Evolutionary conservation across 1,139 yeast species (phyloP), one percentile per base, ranked within the genome.

Genomic region (Tardiomyces digboiensis): DNA sequence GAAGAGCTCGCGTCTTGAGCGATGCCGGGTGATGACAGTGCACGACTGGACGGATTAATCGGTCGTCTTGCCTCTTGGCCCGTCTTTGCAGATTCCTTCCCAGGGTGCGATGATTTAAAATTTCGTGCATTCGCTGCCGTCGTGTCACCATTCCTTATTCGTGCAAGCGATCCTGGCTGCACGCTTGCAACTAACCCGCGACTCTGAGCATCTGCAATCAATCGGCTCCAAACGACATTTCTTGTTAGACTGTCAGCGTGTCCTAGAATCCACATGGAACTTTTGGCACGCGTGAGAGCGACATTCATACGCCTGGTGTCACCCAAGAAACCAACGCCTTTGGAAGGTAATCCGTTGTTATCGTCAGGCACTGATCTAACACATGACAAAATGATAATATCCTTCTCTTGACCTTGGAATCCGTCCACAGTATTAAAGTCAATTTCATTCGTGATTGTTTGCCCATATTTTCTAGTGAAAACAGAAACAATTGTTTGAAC

Each of bases 401-500:
- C 97, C 61, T 89, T 91, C 60, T 91, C 98, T 62, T 91, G 97
- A 54, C 98, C 98, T 68, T 91, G 98, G 60, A 88, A 91, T 1
- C 98, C 98, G 70, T 91, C 98, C 46, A 91, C 91, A 0, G 99
- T 88, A 57, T 89, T 88, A 66, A 93, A 88, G 59, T 86, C 95
- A 43, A 93, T 78, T 48, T 77, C 82, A 29, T 75, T 71, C 21
- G 75, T 64, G 39, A 89, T 82, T 2, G 68, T 57, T 2, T 67
- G 68, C 10, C 97, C 97, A 56, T 75, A 83, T 47, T 68, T 68
- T 19, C 68, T 66, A 10, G 68, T 60, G 54, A 91, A 91, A 1
- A 71, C 65, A 21, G 71, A 70, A 52, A 76, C 76, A 46, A 91
- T 61, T 2, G 73, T 68, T 38, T 70, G 59, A 29, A 88, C 78